phyloP scores from a whole-genome alignment of 768 basidiomycete genomes.

The Hypholoma fasciculare region DNA sequence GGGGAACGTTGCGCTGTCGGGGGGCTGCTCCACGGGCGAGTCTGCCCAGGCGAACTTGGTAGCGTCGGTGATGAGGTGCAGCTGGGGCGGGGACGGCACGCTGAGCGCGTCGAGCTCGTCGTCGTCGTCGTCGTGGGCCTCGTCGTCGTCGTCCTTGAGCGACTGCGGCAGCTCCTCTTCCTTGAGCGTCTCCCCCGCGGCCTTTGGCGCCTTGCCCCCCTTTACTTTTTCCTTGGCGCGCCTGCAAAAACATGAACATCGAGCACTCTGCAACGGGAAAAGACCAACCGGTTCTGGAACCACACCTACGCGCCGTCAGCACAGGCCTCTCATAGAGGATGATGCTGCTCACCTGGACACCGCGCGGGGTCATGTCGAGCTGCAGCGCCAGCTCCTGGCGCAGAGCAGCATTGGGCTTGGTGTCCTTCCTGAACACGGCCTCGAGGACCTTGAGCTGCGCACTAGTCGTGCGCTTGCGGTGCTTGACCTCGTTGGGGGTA shows the following conservation, averaged over 20 bases:
- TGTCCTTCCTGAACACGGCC: slow-evolving; percentile 80
- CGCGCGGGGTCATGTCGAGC: slow-evolving; percentile 90
- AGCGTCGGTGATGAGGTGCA: slow-evolving; percentile 38
- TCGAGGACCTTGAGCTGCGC: slow-evolving; percentile 90
- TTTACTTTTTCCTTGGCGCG: slow-evolving; percentile 84
- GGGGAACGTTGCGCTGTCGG: slow-evolving; percentile 33
- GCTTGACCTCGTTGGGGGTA: slow-evolving; percentile 92
- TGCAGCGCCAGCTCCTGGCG: slow-evolving; percentile 79
- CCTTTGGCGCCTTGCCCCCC: slow-evolving; percentile 44
- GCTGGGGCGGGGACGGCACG: slow-evolving; percentile 32
- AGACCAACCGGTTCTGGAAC: slow-evolving; percentile 81
- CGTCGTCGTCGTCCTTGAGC: slow-evolving; percentile 13
- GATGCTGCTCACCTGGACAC: slow-evolving; percentile 77
- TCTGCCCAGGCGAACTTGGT: slow-evolving; percentile 24
- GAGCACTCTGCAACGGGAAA: slow-evolving; percentile 7
- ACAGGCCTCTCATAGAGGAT: slow-evolving; percentile 5
- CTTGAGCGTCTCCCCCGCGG: slow-evolving; percentile 22
- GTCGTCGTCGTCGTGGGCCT: slow-evolving; percentile 4
- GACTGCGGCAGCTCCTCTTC: slow-evolving; percentile 15
- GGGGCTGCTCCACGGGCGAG: slow-evolving; percentile 34
- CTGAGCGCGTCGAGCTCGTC: slow-evolving; percentile 19
- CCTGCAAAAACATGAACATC: slow-evolving; percentile 33
- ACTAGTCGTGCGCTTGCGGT: slow-evolving; percentile 86
- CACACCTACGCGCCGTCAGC: slow-evolving; percentile 59
- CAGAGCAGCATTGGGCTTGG: slow-evolving; percentile 84